These are phyloP conservation scores for Eleusine coracana DNA, from an alignment of 176 grass and related monocot species.

Conservation along the genomic window DNA sequence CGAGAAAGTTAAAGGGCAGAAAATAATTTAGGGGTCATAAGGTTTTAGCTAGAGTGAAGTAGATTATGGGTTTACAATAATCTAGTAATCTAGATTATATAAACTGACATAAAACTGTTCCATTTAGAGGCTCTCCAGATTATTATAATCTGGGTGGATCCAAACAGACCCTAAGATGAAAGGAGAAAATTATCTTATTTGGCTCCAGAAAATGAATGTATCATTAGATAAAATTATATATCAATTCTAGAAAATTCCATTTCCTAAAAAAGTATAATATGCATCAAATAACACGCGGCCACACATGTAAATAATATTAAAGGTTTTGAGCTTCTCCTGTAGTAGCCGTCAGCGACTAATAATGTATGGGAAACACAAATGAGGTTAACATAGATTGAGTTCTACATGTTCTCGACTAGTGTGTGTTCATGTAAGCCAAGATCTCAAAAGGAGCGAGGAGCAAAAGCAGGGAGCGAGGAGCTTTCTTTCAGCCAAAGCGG, in stretches of 20 bases:
- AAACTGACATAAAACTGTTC: too few relatives aligned
- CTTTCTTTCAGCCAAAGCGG: conserved; percentile 58
- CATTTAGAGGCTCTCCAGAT: too few relatives aligned
- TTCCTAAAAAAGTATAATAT: not conserved
- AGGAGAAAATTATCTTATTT: not conserved
- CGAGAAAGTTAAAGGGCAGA: too few relatives aligned
- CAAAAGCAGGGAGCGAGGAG: conserved; percentile 40
- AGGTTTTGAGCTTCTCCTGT: not conserved
- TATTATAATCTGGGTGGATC: too few relatives aligned
- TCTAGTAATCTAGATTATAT: too few relatives aligned
- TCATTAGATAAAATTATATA: too few relatives aligned
- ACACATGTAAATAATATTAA: not conserved
- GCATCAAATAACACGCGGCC: not conserved
- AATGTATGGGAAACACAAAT: not conserved
- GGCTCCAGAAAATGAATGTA: too few relatives aligned
- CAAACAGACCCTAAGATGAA: too few relatives aligned
- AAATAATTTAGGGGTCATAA: too few relatives aligned
- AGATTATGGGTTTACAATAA: too few relatives aligned
- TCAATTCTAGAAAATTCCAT: not conserved
- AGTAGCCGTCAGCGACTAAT: not conserved
- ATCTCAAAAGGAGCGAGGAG: conserved; percentile 56
- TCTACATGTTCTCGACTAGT: conserved; percentile 31
- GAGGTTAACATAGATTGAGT: conserved; percentile 28
- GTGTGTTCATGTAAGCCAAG: conserved; percentile 50
- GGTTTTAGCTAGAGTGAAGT: too few relatives aligned